Evolutionary conservation across 495 filamentous ascomycete genomes (phyloP).

Genomic region (Letharia columbiana): DNA sequence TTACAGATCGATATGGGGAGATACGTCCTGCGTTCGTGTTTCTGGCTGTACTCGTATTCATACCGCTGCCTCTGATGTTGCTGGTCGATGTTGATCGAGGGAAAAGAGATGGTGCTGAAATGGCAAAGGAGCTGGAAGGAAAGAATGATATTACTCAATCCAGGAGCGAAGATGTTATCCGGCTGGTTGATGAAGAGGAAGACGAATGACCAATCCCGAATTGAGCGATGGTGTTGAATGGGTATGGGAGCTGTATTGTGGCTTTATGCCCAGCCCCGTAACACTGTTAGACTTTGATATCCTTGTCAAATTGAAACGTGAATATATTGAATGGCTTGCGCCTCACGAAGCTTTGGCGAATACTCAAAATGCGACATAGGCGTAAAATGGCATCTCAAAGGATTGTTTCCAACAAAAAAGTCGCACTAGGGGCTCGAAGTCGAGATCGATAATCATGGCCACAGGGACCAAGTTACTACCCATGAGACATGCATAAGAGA

Average conservation of each 20-base stretch:
- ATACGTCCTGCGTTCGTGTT: constrained; percentile 94
- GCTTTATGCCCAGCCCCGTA: not conserved
- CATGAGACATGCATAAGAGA: not conserved
- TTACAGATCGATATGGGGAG: constrained; percentile 82
- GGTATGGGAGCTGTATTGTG: not conserved
- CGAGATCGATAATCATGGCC: not conserved
- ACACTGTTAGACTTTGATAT: not conserved
- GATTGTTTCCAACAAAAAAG: not conserved
- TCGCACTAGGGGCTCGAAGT: not conserved
- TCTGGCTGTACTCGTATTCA: constrained; percentile 68
- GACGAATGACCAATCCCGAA: constrained; percentile 2
- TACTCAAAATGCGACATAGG: not conserved
- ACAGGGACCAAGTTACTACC: not conserved
- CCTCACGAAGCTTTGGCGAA: not conserved
- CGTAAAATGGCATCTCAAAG: not conserved
- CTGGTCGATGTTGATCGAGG: constrained; percentile 87
- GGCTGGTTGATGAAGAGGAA: constrained; percentile 18
- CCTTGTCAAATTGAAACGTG: not conserved
- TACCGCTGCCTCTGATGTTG: constrained; percentile 76
- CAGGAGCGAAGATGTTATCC: constrained; percentile 11
- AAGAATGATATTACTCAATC: constrained; percentile 8
- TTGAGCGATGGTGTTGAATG: constrained; percentile 7
- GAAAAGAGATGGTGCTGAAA: constrained; percentile 61
- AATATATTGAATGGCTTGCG: not conserved
- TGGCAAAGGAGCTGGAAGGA: constrained; percentile 58